phyloP scores from a whole-genome alignment of 2,329 filamentous ascomycete genomes.

The Pseudogymnoascus sp. region DNA sequence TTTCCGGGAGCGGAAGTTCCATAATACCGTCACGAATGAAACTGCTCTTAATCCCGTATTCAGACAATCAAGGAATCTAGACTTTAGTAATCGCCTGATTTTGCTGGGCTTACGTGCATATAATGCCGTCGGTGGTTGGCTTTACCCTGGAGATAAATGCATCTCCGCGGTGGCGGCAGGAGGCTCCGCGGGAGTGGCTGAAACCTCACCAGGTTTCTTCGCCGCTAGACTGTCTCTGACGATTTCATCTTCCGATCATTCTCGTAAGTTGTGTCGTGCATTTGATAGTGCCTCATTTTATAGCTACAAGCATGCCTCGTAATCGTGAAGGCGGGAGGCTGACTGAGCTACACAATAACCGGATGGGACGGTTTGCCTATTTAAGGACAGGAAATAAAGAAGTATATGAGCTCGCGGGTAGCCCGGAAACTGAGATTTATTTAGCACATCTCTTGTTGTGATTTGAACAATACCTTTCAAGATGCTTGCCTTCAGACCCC shows the following conservation, averaged over 20 bases:
- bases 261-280: neutral
- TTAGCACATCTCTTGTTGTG: neutral
- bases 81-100: neutral
- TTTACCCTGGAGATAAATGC: neutral
- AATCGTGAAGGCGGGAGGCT: neutral
- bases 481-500: neutral
- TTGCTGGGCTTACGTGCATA: neutral
- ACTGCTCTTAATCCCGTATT: neutral
- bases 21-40: neutral
- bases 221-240: neutral
- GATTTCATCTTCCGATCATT: neutral
- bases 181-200: neutral
- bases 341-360: neutral
- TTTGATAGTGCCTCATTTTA: neutral
- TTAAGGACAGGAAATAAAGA: neutral
- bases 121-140: neutral
- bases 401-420: neutral
- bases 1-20: neutral
- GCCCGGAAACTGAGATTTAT: neutral
- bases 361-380: neutral
- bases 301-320: neutral
- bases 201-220: neutral
- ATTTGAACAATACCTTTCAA: neutral
- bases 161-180: constrained; percentile 2
- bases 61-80: neutral